Base-by-base conservation (phyloP, 208 protist species). In the Trypanosoma grayi region DNA sequence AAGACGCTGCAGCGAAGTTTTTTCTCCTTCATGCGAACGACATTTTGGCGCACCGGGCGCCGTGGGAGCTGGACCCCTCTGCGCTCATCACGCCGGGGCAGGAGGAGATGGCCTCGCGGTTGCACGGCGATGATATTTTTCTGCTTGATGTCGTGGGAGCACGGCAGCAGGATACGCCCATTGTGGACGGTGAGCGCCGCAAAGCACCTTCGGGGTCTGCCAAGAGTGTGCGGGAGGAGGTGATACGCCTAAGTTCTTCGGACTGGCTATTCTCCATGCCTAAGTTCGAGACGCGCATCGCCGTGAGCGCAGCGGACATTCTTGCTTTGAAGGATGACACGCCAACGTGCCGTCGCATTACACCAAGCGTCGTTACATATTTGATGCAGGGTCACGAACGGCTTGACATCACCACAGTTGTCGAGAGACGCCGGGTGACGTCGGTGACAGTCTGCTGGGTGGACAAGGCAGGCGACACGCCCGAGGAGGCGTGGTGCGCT, bases 251-350 rank as follows among this genome's bases (percentile, higher is more conserved):
- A 9, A 11, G 22, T 20, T 77, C 78, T 24, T 6, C 8, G 6
- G 81, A 75, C 0, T 90, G 83, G 83, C 41, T 77, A 13, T 81
- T 83, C 55, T 66, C 72, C 0, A 90, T 90, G 87, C 87, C 87
- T 10, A 47, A 66, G 33, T 93, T 90, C 61, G 77, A 75, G 34
- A 79, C 83, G 0, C 59, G 63, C 1, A 65, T 90, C 30, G 10
- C 46, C 6, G 27, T 90, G 8, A 43, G 45, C 18, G 22, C 25
- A 13, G 25, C 1, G 20, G 64, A 71, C 34, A 9, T 77, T 43
- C n/a, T 53, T 25, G 44, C 24, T 13, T 53, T 30, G 39, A 27
- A 60, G 14, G n/a, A 22, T 10, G 45, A 30, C 18, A 18, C 10
- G 2, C 0, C 16, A 7, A 24, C 8, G 4, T 1, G 1, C 11